Evolutionary conservation across 2,329 filamentous ascomycete species (phyloP).

Genomic region (Aspergillus sp.): DNA sequence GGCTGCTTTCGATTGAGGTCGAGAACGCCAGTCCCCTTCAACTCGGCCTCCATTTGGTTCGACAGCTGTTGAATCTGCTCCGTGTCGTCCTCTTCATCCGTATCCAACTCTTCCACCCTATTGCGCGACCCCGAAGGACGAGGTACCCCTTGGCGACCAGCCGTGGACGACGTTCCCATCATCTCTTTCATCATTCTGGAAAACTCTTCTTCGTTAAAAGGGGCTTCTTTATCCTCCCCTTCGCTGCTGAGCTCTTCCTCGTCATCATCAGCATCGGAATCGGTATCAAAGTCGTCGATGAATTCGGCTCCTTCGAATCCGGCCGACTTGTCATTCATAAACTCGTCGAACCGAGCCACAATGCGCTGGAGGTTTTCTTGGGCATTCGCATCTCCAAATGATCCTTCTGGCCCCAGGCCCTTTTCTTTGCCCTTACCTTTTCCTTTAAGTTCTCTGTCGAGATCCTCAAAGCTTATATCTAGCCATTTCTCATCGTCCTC

Average conservation of each 20-base stretch:
- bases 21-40: constrained; percentile 37
- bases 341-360: constrained; percentile 85
- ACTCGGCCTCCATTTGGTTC: constrained; percentile 39
- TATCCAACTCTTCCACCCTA: constrained; percentile 41
- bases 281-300: constrained; percentile 58
- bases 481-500: constrained; percentile 86
- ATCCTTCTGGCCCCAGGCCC: constrained; percentile 13
- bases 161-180: constrained; percentile 59
- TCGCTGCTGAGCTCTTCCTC: constrained; percentile 49
- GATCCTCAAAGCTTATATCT: constrained; percentile 81
- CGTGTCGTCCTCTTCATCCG: constrained; percentile 48
- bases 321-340: constrained; percentile 76
- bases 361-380: constrained; percentile 68
- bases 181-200: constrained; percentile 82
- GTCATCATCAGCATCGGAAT: constrained; percentile 47
- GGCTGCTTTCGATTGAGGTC: constrained; percentile 24
- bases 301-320: constrained; percentile 69
- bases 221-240: constrained; percentile 64
- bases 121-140: constrained; percentile 14
- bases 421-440: constrained; percentile 35
- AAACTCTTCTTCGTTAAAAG: constrained; percentile 79
- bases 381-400: constrained; percentile 37
- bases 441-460: constrained; percentile 67
- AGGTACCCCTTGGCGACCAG: constrained; percentile 14
- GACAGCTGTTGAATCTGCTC: constrained; percentile 42